These are phyloP conservation scores for Bipolaris gigantea DNA, from an alignment of 2,329 filamentous ascomycete species.

Conservation along the genomic window DNA sequence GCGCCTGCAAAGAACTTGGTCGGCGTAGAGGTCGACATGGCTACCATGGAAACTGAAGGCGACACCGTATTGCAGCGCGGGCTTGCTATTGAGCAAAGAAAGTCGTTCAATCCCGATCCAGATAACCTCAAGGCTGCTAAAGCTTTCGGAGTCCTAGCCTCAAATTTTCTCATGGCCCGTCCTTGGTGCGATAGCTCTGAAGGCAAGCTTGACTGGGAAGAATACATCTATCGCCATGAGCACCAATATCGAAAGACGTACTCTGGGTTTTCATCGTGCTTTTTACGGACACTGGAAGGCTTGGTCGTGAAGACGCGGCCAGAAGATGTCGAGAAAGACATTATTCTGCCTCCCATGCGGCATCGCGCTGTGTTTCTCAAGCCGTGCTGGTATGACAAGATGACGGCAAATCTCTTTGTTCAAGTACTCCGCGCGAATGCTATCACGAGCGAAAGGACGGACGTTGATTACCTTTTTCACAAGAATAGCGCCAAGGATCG, in stretches of 20 bases:
- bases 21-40: constrained; percentile 67
- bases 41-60: constrained; percentile 35
- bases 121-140: constrained; percentile 53
- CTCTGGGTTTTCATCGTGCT: constrained; percentile 57
- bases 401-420: constrained; percentile 82
- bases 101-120: constrained; percentile 41
- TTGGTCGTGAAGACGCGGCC: constrained; percentile 80
- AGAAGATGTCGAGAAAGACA: constrained; percentile 67
- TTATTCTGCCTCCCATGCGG: constrained; percentile 69
- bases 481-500: constrained; percentile 69
- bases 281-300: constrained; percentile 71
- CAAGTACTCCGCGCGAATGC: constrained; percentile 84
- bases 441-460: constrained; percentile 81
- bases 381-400: constrained; percentile 80
- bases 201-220: constrained; percentile 70
- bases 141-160: constrained; percentile 66
- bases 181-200: constrained; percentile 73
- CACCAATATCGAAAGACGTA: constrained; percentile 57
- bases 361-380: constrained; percentile 74
- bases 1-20: constrained; percentile 80
- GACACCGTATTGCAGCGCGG: constrained; percentile 32
- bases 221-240: constrained; percentile 64
- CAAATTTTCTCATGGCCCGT: constrained; percentile 70
- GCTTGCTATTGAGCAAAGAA: constrained; percentile 45
- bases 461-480: constrained; percentile 88